phyloP scores from a whole-genome alignment of 2,329 filamentous ascomycete genomes.

The Sporothrix inflata region DNA sequence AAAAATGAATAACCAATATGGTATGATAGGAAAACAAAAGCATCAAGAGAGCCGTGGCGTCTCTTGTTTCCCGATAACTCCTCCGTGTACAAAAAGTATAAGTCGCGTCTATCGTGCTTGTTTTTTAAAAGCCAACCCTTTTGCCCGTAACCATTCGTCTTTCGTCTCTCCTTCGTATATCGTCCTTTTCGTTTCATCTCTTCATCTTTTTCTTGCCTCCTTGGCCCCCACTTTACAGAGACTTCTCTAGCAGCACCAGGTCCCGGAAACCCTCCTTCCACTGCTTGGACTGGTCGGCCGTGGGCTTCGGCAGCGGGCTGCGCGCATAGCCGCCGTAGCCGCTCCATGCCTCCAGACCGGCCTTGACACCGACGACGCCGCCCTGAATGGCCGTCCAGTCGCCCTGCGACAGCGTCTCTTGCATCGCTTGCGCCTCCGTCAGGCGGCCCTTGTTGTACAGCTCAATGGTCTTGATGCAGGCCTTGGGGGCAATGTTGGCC shows the following conservation, averaged over 20 bases:
- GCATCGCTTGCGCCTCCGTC: slow-evolving; percentile 64
- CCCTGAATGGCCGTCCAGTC: slow-evolving; percentile 75
- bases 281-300: slow-evolving; percentile 50
- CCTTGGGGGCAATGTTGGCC: slow-evolving; percentile 71
- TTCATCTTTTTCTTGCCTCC: not conserved
- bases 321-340: slow-evolving; percentile 64
- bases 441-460: slow-evolving; percentile 62
- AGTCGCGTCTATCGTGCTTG: slow-evolving; percentile 9
- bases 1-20: not conserved
- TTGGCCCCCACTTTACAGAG: slow-evolving; percentile 41
- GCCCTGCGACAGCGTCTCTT: slow-evolving; percentile 67
- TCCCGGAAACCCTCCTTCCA: slow-evolving; percentile 62
- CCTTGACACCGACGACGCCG: slow-evolving; percentile 73
- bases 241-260: slow-evolving; percentile 56
- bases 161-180: not conserved
- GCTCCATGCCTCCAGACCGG: slow-evolving; percentile 65
- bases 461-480: slow-evolving; percentile 64
- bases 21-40: not conserved
- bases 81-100: not conserved
- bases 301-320: slow-evolving; percentile 56
- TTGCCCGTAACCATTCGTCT: not conserved
- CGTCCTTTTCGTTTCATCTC: not conserved
- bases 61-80: slow-evolving; percentile 14
- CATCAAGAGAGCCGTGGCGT: slow-evolving; percentile 8
- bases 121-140: not conserved